A percentile compares a stretch with the other conserved stretches of the same genome.
phyloP scores from a whole-genome alignment of 2,329 filamentous ascomycete genomes.

The Phaeosphaeria sp. region DNA sequence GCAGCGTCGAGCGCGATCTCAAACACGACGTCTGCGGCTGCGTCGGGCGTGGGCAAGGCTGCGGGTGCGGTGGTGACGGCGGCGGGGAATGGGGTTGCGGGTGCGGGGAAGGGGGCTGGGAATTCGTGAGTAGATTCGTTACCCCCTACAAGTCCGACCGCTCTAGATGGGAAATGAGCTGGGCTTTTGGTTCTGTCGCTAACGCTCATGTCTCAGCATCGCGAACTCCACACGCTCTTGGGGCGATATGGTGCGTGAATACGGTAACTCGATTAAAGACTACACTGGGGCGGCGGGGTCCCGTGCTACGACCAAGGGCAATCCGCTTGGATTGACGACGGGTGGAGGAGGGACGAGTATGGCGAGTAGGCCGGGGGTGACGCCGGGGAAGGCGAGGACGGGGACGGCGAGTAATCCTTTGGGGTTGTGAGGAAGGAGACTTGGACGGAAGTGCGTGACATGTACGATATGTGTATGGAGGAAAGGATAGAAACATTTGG shows the following conservation, averaged over 20 bases:
- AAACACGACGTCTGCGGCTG: slow-evolving; percentile 51
- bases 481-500: slow-evolving; percentile 6
- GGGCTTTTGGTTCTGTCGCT: too few relatives aligned
- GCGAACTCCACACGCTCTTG: slow-evolving; percentile 54
- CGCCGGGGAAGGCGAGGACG: slow-evolving; percentile 31
- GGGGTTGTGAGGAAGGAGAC: slow-evolving; percentile 44
- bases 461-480: slow-evolving; percentile 2
- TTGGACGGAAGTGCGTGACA: not conserved
- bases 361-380: slow-evolving; percentile 24
- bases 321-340: slow-evolving; percentile 54
- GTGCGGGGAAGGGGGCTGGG: slow-evolving; percentile 54
- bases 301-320: slow-evolving; percentile 53
- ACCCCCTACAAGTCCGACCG: too few relatives aligned
- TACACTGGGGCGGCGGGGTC: slow-evolving; percentile 53
- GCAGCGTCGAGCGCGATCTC: slow-evolving; percentile 20
- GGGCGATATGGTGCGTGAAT: slow-evolving; percentile 57
- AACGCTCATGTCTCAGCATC: slow-evolving; percentile 41
- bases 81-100: slow-evolving; percentile 56
- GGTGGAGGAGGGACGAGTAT: slow-evolving; percentile 36
- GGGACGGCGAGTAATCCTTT: slow-evolving; percentile 52
- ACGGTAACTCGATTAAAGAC: slow-evolving; percentile 60
- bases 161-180: too few relatives aligned
- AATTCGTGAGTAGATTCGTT: slow-evolving; percentile 43
- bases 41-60: slow-evolving; percentile 54
- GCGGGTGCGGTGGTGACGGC: slow-evolving; percentile 52